Percentiles rank a stretch among this genome's conserved stretches.
Conservation (phyloP, 352 stramenopile species). For the Globisporangium radiosum region DNA sequence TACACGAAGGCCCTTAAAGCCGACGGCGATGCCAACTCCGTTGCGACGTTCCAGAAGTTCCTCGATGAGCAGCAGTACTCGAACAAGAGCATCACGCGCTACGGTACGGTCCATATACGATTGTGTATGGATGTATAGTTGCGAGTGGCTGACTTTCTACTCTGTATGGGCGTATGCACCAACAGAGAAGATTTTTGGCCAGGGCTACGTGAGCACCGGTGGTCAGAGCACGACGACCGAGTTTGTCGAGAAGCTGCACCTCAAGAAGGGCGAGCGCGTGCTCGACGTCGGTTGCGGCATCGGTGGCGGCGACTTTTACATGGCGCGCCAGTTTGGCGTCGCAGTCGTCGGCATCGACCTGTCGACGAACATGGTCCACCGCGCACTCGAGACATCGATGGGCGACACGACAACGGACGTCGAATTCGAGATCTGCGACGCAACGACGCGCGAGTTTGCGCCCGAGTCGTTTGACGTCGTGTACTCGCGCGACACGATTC, state of each 20-base stretch:
- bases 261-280: conserved; percentile 58
- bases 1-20: conserved; percentile 56
- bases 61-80: conserved; percentile 70
- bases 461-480: conserved; percentile 56
- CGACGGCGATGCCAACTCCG: conserved; percentile 22
- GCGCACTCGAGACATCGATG: conserved; percentile 60
- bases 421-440: conserved; percentile 71
- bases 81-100: conserved; percentile 57
- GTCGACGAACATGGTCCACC: conserved; percentile 73
- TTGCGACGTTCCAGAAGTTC: conserved; percentile 66
- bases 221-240: conserved; percentile 61
- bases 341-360: conserved; percentile 70
- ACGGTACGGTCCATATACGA: conserved; percentile 13
- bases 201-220: conserved; percentile 66
- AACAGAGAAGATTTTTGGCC: conserved; percentile 62
- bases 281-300: conserved; percentile 89
- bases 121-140: background rate
- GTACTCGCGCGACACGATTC: conserved; percentile 42
- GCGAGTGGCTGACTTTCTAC: background rate
- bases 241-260: conserved; percentile 59
- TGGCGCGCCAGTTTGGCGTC: conserved; percentile 85
- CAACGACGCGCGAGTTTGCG: conserved; percentile 48
- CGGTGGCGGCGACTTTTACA: conserved; percentile 86
- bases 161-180: too few species aligned
- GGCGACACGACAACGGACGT: conserved; percentile 34